phyloP scores from a whole-genome alignment of 306 rosid species.

The Dalbergia cultrata region DNA sequence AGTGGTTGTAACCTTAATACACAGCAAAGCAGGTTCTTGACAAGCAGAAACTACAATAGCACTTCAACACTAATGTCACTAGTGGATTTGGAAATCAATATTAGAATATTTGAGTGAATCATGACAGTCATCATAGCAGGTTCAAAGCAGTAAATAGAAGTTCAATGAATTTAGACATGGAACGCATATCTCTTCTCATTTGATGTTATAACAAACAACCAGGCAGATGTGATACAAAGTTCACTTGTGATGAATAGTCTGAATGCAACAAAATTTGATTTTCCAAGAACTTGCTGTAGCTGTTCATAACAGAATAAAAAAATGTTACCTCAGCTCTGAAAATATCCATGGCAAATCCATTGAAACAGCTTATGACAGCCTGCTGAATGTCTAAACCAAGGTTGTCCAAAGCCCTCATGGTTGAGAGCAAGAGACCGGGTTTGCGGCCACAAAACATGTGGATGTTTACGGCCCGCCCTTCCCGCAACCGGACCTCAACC shows the following conservation, averaged over 20 bases:
- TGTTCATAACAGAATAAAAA: constrained; percentile 47
- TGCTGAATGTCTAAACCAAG: constrained; percentile 93
- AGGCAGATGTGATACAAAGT: background rate
- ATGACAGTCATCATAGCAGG: background rate
- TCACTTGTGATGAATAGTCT: background rate
- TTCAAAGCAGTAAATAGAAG: background rate
- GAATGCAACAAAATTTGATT: constrained; percentile 19
- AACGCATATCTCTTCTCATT: background rate
- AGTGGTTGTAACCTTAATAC: background rate
- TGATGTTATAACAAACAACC: background rate
- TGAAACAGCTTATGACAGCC: constrained; percentile 96
- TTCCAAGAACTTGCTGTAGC: constrained; percentile 11
- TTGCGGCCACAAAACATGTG: constrained; percentile 92
- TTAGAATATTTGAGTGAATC: constrained; percentile 8
- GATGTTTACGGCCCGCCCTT: constrained; percentile 90
- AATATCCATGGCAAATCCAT: constrained; percentile 92
- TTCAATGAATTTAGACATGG: background rate
- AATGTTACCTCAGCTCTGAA: constrained; percentile 87
- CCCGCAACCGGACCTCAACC: constrained; percentile 87
- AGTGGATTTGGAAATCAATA: constrained; percentile 3
- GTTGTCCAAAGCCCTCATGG: constrained; percentile 87
- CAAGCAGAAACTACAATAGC: constrained; percentile 10
- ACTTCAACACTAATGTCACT: constrained; percentile 5
- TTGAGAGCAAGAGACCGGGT: constrained; percentile 88
- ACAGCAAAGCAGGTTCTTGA: background rate